Evolutionary conservation across 495 filamentous ascomycete species (phyloP), one percentile per base, ranked within the genome.

Genomic region (Penicillium cosmopolitanum): DNA sequence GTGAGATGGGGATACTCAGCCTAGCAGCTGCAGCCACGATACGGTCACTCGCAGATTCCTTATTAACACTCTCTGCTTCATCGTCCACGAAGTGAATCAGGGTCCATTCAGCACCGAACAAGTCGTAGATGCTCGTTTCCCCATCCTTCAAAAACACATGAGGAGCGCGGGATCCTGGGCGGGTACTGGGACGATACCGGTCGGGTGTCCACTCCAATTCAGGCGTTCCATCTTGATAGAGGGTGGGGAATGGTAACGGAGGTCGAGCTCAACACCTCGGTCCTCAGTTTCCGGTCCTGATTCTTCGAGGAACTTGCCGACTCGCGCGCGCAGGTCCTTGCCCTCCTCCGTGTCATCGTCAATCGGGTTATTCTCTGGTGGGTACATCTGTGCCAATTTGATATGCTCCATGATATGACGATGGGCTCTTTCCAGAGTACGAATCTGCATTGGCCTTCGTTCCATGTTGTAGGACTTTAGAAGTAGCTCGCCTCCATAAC

Each of bases 371-470:
- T 18, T 18, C 3, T 33, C 36, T 12, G 31, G n/a, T 11, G 16
- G 16, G 16, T 51, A 48, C 46, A 48, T 48, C 21, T 48, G 46
- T 23, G 46, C 46, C 21, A 48, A 48, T 48, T 48, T 51, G 47
- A 51, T 31, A 28, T 61, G 88, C 89, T 89, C 71, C 75, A 82
- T n/a, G 85, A 87, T 50, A 78, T 87, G 34, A 19, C 40, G 48
- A 48, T 58, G 28, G 16, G 57, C 58, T n/a, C 58, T 50, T 51
- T 61, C 43, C 5, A 67, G 35, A 46, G 40, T 38, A 4, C 55
- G 53, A 42, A 64, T 48, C 56, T 48, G 47, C 31, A 61, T 58
- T 4, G 69, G 66, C 15, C 66, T 48, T 9, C 67, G 63, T 50
- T 74, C 72, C 5, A 51, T 11, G 2, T 56, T 53, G 53, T 74